phyloP scores from a whole-genome alignment of 805 yeast genomes.

The Allodekkera sacchari region DNA sequence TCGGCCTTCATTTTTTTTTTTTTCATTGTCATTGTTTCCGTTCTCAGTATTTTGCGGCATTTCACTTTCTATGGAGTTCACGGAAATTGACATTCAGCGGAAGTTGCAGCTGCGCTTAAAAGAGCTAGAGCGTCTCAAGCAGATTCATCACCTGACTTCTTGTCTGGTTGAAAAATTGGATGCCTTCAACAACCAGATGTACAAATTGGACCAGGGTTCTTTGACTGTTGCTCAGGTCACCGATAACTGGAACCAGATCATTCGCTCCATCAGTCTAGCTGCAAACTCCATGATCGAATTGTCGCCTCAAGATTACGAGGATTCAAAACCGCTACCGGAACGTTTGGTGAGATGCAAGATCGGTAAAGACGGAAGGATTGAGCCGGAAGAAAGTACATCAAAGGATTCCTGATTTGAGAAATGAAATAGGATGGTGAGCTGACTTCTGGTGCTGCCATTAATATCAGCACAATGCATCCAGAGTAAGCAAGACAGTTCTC shows the following conservation, averaged over 20 bases:
- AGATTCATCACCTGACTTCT: conserved; percentile 38
- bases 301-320: conserved; percentile 33
- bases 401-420: too few species aligned
- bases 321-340: conserved; percentile 50
- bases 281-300: conserved; percentile 40
- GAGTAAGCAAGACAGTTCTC: too few species aligned
- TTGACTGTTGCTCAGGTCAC: conserved; percentile 51
- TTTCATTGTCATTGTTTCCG: too few species aligned
- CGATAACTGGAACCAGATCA: conserved; percentile 57
- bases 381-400: background rate
- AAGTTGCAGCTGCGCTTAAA: conserved; percentile 38
- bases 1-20: too few species aligned
- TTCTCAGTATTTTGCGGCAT: too few species aligned
- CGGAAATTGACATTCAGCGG: too few species aligned
- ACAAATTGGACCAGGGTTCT: conserved; percentile 46
- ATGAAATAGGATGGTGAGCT: too few species aligned
- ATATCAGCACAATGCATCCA: too few species aligned
- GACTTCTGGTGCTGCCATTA: too few species aligned
- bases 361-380: conserved; percentile 28
- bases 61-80: too few species aligned
- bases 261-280: conserved; percentile 55
- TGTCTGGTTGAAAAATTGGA: conserved; percentile 39
- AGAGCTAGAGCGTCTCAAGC: conserved; percentile 43
- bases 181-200: conserved; percentile 39
- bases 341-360: conserved; percentile 52